Evolutionary conservation across 2,329 filamentous ascomycete species (phyloP), one percentile per base, ranked within the genome.

Genomic region (Fusarium subtropicale): DNA sequence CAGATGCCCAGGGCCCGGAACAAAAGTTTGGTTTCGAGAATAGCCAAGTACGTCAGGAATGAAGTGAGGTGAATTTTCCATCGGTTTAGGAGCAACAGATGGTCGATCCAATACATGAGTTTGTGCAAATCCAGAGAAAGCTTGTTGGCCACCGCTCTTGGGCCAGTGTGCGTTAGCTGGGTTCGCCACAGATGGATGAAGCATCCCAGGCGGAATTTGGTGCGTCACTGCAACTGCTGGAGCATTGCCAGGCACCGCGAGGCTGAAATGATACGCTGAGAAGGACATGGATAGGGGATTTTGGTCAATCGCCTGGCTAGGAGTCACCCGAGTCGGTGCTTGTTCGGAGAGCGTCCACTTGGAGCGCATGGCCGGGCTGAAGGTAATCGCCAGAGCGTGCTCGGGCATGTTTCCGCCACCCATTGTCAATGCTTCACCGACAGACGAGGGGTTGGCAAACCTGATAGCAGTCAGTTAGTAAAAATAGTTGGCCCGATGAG

Each of bases 311-410:
- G 44, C 44, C 54, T 45, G 46, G n/a, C 52, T 22, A 36, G 34
- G 15, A 18, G n/a, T n/a, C 20, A 46, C 59, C 3, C 55, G 60
- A 10, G 38, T 54, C 18, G 58, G 51, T 15, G 56, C 51, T 20
- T 58, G 46, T 10, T 46, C 28, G 12, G 60, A 44, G 13, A 50
- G 41, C 30, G 58, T 58, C 79, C 79, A 80, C 60, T 79, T 80
- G 3, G 77, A 79, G 28, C 76, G 69, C 47, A 75, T 44, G 8
- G 72, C 68, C 5, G 79, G 74, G 7, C 62, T 61, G 30, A 80
- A 74, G 16, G 4, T 42, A 22, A 80, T 31, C 7, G 68, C 66
- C 11, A 80, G 58, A 3, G 65, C 62, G 30, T 69, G 71, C 39
- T 78, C 78, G 7, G 64, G 63, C 41, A 80, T 65, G 11, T 38